Conservation (phyloP, 164 flowering plant genomes). For the Vitis amurensis region DNA sequence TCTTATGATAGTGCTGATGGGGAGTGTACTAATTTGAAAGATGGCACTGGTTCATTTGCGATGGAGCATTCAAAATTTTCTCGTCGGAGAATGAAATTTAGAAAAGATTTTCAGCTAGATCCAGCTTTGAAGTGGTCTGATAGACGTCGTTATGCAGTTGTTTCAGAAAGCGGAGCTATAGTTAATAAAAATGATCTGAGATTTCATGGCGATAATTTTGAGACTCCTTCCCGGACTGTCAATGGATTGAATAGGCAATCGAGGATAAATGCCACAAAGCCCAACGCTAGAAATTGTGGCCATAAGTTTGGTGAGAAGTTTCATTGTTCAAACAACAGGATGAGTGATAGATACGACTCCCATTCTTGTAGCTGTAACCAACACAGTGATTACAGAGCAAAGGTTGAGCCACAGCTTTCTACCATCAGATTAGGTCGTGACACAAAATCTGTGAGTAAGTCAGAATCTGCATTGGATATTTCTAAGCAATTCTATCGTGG, state of each 20-base stretch:
- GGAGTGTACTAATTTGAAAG: constrained; percentile 30
- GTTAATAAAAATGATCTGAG: constrained; percentile 43
- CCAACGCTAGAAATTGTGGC: constrained; percentile 44
- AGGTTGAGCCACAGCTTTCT: constrained; percentile 35
- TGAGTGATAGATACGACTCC: constrained; percentile 53
- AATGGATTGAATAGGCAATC: constrained; percentile 51
- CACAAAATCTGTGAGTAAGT: constrained; percentile 38
- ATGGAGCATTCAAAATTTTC: constrained; percentile 52
- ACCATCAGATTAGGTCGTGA: constrained; percentile 45
- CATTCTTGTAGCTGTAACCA: constrained; percentile 66
- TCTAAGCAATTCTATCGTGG: constrained; percentile 52
- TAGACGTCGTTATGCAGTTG: constrained; percentile 32
- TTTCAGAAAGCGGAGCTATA: constrained; percentile 29
- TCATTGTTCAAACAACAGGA: constrained; percentile 44
- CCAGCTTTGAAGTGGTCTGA: constrained; percentile 48
- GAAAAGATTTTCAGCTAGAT: constrained; percentile 46
- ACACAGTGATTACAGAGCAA: constrained; percentile 44
- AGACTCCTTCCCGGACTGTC: constrained; percentile 35
- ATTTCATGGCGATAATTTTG: constrained; percentile 29
- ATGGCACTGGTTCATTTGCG: constrained; percentile 39
- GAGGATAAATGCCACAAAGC: constrained; percentile 42
- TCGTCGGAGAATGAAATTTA: constrained; percentile 43
- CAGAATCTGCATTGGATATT: constrained; percentile 50
- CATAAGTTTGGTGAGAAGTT: constrained; percentile 55
- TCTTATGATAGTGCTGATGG: constrained; percentile 39